A percentile compares a stretch with the other conserved stretches of the same genome.
Conservation (phyloP, 768 basidiomycete species). For the Tricholoma sp. region DNA sequence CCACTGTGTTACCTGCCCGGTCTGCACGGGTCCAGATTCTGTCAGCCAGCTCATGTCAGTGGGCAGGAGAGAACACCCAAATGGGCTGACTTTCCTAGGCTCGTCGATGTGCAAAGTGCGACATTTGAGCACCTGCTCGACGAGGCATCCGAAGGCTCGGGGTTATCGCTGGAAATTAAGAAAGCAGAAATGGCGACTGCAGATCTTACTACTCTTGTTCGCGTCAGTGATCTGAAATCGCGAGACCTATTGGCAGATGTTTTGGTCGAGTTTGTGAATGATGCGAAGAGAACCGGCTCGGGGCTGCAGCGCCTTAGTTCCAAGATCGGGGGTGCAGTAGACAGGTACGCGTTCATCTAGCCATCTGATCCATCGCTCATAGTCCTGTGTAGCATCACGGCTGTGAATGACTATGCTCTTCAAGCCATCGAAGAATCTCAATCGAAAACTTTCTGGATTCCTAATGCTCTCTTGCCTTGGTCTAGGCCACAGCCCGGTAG, state of each 20-base stretch:
- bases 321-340: constrained; percentile 69
- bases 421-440: constrained; percentile 45
- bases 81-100: constrained; percentile 57
- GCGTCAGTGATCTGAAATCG: constrained; percentile 55
- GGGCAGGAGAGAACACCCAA: constrained; percentile 20
- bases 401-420: constrained; percentile 69
- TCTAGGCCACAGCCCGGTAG: constrained; percentile 26
- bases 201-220: constrained; percentile 61
- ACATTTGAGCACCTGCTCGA: constrained; percentile 61
- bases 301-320: constrained; percentile 60
- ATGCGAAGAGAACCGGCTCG: constrained; percentile 56
- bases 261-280: constrained; percentile 49
- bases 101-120: constrained; percentile 55
- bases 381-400: constrained; percentile 50
- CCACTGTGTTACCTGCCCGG: constrained; percentile 64
- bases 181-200: constrained; percentile 73
- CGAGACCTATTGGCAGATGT: constrained; percentile 51
- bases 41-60: constrained; percentile 19
- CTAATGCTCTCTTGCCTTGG: constrained; percentile 36
- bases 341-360: constrained; percentile 48
- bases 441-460: constrained; percentile 26
- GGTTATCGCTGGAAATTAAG: constrained; percentile 63
- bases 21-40: constrained; percentile 44
- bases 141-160: constrained; percentile 52
- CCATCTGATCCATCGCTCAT: neutral